These are phyloP conservation scores for Apophysomyces variabilis DNA, from an alignment of 371 early-diverging fungal species.

Conservation along the genomic window DNA sequence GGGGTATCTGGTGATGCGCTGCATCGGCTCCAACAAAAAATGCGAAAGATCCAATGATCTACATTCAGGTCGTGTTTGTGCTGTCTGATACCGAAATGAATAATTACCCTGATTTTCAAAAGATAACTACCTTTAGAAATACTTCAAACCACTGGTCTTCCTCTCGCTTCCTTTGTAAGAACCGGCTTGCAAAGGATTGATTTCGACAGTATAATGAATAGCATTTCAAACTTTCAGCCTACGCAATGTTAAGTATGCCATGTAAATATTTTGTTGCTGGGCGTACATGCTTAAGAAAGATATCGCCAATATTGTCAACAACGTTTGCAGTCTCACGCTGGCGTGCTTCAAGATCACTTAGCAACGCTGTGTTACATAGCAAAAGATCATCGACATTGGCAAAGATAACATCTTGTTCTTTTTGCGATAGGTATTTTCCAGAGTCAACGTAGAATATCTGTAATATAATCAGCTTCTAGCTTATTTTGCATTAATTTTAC, in stretches of 20 bases:
- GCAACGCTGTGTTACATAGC: slow-evolving; percentile 70
- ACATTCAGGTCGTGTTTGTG: slow-evolving; percentile 73
- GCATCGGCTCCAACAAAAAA: slow-evolving; percentile 91
- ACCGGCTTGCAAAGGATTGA: slow-evolving; percentile 63
- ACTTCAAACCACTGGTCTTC: slow-evolving; percentile 60
- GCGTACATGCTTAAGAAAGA: slow-evolving; percentile 66
- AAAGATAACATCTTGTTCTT: slow-evolving; percentile 53
- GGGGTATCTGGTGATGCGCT: slow-evolving; percentile 93
- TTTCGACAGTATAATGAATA: slow-evolving; percentile 75
- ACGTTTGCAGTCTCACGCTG: slow-evolving; percentile 58
- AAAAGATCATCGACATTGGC: slow-evolving; percentile 76
- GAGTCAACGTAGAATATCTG: slow-evolving; percentile 60
- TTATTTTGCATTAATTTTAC: slow-evolving; percentile 1
- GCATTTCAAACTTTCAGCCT: slow-evolving; percentile 58
- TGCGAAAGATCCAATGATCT: slow-evolving; percentile 83
- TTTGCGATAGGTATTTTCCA: slow-evolving; percentile 41
- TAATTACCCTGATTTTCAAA: neutral
- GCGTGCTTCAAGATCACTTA: slow-evolving; percentile 70
- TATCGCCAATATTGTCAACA: slow-evolving; percentile 61
- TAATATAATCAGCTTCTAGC: neutral
- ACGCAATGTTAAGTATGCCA: slow-evolving; percentile 7
- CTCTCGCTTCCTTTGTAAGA: slow-evolving; percentile 64
- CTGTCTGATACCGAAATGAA: slow-evolving; percentile 33
- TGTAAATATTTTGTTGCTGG: neutral
- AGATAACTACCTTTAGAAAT: slow-evolving; percentile 63